phyloP scores from a whole-genome alignment of 352 stramenopile genomes.

The Globisporangium iwayamae region DNA sequence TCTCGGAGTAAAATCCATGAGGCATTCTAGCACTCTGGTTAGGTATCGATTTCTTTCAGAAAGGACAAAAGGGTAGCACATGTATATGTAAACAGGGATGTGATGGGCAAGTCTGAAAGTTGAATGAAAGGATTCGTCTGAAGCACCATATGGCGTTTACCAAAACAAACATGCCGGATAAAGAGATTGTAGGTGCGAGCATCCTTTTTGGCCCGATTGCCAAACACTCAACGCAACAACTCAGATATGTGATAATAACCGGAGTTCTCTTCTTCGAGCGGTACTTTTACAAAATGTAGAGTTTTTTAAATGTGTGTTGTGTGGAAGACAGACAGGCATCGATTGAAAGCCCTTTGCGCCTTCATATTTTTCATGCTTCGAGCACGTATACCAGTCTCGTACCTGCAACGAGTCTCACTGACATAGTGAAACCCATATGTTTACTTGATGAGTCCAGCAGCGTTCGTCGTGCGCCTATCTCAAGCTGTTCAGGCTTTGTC shows the following conservation, averaged over 20 bases:
- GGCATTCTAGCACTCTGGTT: not conserved
- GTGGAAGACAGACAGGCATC: too few relatives aligned
- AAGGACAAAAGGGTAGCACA: not conserved
- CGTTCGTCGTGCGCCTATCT: not conserved
- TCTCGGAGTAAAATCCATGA: not conserved
- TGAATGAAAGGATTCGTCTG: not conserved
- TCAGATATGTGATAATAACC: too few relatives aligned
- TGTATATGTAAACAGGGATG: not conserved
- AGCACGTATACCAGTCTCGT: too few relatives aligned
- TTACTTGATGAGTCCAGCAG: not conserved
- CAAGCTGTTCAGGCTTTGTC: not conserved
- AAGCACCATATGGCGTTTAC: not conserved
- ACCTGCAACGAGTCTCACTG: not conserved
- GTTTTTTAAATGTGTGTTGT: too few relatives aligned
- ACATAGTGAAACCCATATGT: not conserved
- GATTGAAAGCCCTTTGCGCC: too few relatives aligned
- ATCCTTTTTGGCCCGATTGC: not conserved
- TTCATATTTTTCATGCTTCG: too few relatives aligned
- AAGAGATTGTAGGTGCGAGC: not conserved
- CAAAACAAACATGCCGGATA: not conserved
- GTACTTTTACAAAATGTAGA: too few relatives aligned
- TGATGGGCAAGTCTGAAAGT: not conserved
- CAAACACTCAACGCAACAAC: too few relatives aligned
- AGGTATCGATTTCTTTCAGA: not conserved
- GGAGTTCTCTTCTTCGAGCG: too few relatives aligned